Base-by-base conservation (phyloP, 1,284 basidiomycete species). In the Cryptococcus sp. region DNA sequence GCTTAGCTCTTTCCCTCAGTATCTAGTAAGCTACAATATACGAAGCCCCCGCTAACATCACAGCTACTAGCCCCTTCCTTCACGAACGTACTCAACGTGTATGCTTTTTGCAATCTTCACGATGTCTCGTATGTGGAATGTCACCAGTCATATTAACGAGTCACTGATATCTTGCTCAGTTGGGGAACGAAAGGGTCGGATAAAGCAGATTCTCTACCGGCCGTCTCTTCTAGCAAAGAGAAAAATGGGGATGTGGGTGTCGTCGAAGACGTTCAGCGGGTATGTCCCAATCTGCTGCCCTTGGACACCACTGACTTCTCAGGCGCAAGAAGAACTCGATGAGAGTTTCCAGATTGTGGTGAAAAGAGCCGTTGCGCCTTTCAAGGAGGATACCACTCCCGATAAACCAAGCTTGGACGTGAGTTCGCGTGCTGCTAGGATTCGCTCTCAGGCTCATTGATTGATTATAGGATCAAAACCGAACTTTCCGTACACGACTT, bases 141-240 rank as follows among this genome's bases (percentile, higher is more conserved):
- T 14, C 34, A 46, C 13, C 34, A 53, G 30, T 14, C 35, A 30
- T 23, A 31, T 46, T 42, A 33, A 36, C n/a, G 10, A 4, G 31
- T 52, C 3, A 23, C 23, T 23, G 23, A 23, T 4, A 32, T 14
- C 14, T 8, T 45, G 37, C 3, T 89, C 23, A 89, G 87, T 36
- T 92, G 91, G 92, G 91, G 92, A 77, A 96, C 92, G 8, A 95
- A 95, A 59, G 94, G 94, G 50, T 91, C 89, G 56, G 95, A 98
- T 79, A 94, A 95, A 74, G 92, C 86, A 0, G 94, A 97, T 66
- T 88, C 88, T 1, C 80, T 98, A n/a, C 95, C 94, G 0, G 89
- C 90, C 0, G 86, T 96, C 47, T 89, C 85, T 11, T 93, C 87
- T 6, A 87, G 85, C 61, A 91, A 92, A 74, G 74, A 78, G 41